Conservation (phyloP, 768 basidiomycete genomes). For the Coprinellus aureogranulatus region DNA sequence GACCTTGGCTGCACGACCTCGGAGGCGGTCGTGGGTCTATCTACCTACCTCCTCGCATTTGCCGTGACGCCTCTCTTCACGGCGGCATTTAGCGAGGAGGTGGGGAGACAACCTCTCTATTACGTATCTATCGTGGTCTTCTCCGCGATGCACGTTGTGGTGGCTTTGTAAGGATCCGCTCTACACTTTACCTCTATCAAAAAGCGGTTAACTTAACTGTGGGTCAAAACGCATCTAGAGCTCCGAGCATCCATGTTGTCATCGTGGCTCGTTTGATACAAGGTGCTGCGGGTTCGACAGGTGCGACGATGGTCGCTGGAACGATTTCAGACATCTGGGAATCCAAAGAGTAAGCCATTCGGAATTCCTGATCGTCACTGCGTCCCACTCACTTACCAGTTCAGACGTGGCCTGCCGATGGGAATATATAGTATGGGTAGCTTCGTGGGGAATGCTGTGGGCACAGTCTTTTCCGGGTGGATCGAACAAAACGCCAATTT, state of each 20-base stretch:
- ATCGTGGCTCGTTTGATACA: constrained; percentile 58
- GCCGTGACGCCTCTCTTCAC: constrained; percentile 62
- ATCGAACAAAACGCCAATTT: constrained; percentile 57
- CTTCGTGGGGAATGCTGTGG: constrained; percentile 60
- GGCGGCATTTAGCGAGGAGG: constrained; percentile 71
- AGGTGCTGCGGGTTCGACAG: constrained; percentile 65
- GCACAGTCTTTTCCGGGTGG: constrained; percentile 64
- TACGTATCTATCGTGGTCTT: constrained; percentile 49
- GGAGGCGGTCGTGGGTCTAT: constrained; percentile 47
- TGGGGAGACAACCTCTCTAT: constrained; percentile 63
- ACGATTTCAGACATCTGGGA: constrained; percentile 67
- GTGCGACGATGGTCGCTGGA: constrained; percentile 67
- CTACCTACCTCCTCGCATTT: constrained; percentile 60
- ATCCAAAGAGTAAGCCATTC: constrained; percentile 53
- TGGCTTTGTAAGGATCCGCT: constrained; percentile 36
- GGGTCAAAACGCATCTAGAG: too few species aligned
- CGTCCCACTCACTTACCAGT: neutral
- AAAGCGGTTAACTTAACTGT: too few species aligned
- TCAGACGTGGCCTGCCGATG: constrained; percentile 74
- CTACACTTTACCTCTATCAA: constrained; percentile 3
- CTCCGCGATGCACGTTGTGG: constrained; percentile 46
- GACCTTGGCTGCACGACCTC: constrained; percentile 46
- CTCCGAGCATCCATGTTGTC: constrained; percentile 54
- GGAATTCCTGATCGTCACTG: too few species aligned
- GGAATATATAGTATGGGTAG: constrained; percentile 61